Evolutionary conservation across 2,329 filamentous ascomycete species (phyloP).

Genomic region (Fusarium buxicola): DNA sequence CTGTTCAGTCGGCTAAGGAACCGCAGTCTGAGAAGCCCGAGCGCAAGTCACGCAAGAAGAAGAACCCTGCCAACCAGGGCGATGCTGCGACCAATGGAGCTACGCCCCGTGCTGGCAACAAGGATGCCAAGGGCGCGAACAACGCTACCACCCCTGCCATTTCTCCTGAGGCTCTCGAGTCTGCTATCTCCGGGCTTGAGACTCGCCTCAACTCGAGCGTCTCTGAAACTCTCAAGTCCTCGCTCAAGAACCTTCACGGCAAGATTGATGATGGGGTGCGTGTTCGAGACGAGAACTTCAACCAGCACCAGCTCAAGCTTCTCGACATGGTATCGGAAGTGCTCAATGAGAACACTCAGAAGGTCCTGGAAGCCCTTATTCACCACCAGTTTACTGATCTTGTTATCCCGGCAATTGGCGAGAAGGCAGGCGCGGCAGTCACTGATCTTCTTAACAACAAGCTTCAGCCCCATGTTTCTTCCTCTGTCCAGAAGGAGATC

Average conservation of each 20-base stretch:
- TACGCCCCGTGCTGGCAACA: constrained; percentile 52
- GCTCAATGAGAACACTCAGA: constrained; percentile 72
- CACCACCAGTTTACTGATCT: constrained; percentile 78
- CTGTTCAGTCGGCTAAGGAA: constrained; percentile 54
- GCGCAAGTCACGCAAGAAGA: constrained; percentile 74
- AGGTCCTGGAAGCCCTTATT: constrained; percentile 81
- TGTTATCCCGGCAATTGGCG: constrained; percentile 79
- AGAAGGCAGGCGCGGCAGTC: constrained; percentile 74
- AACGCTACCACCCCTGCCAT: constrained; percentile 45
- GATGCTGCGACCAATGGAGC: constrained; percentile 61
- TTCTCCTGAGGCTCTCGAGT: constrained; percentile 62
- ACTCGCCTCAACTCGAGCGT: constrained; percentile 62
- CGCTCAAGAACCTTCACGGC: constrained; percentile 70
- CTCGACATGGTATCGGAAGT: constrained; percentile 70
- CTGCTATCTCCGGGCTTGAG: constrained; percentile 66
- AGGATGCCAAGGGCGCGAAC: constrained; percentile 49
- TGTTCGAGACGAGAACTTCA: constrained; percentile 63
- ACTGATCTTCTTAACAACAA: constrained; percentile 77
- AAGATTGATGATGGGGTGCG: constrained; percentile 74
- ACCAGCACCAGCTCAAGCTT: constrained; percentile 64
- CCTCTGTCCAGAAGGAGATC: constrained; percentile 77
- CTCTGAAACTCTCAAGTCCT: constrained; percentile 64
- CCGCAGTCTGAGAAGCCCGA: constrained; percentile 68
- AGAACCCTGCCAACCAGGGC: constrained; percentile 58
- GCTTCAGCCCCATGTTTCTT: constrained; percentile 74